phyloP scores from a whole-genome alignment of 2,329 filamentous ascomycete species.

The Botrytis fragariae region DNA sequence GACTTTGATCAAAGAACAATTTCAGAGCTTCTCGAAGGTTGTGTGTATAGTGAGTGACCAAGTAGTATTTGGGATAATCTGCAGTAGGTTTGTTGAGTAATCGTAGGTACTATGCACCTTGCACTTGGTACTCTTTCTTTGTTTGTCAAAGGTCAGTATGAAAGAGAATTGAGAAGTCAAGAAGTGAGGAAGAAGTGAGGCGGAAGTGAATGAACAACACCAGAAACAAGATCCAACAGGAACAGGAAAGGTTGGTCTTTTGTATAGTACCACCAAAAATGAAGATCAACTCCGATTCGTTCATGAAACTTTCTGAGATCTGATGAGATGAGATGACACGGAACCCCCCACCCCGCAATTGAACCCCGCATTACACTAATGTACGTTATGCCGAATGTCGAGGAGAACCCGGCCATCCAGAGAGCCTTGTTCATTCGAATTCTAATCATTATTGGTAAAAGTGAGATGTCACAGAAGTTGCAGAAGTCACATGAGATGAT shows the following conservation, averaged over 20 bases:
- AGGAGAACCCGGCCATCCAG: not conserved
- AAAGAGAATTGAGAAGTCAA: not conserved
- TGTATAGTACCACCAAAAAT: not conserved
- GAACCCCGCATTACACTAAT: slow-evolving; percentile 17
- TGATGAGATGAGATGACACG: not conserved
- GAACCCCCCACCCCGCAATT: slow-evolving; percentile 6
- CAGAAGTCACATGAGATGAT: not conserved
- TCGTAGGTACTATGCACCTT: not conserved
- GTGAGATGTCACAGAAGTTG: not conserved
- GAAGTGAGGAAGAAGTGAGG: not conserved
- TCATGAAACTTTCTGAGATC: not conserved
- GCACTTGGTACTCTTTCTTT: not conserved
- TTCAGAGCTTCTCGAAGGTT: not conserved
- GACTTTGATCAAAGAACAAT: not conserved
- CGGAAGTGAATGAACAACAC: not conserved
- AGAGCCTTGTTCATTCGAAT: not conserved
- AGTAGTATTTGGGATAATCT: too few species aligned
- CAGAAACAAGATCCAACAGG: not conserved
- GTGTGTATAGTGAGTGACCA: not conserved
- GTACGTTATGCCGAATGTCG: not conserved
- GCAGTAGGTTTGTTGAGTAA: too few species aligned
- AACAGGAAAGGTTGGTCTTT: not conserved
- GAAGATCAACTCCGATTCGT: not conserved
- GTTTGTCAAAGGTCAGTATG: not conserved
- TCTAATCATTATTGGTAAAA: not conserved